A percentile compares a stretch with the other conserved stretches of the same genome.
Conservation (phyloP, 2,329 filamentous ascomycete species). For the Ilyonectria robusta region DNA sequence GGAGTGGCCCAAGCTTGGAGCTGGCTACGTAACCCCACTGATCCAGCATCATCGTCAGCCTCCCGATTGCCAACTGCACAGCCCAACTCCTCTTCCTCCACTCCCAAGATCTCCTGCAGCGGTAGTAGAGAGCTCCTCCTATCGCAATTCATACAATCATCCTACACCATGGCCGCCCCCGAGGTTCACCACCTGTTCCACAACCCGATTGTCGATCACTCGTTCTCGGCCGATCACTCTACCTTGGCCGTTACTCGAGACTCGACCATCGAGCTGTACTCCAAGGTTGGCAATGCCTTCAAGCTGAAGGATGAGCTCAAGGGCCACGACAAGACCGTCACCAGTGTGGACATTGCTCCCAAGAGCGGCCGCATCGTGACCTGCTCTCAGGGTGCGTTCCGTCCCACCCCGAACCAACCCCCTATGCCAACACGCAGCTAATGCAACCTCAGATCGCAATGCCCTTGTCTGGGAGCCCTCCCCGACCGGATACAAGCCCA, state of each 20-base stretch:
- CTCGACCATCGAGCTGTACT: conserved; percentile 90
- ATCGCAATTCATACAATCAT: conserved; percentile 47
- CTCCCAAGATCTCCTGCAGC: conserved; percentile 51
- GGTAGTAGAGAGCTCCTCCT: conserved; percentile 95
- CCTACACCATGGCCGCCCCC: conserved; percentile 79
- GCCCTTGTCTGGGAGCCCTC: conserved; percentile 98
- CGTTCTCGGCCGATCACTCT: conserved; percentile 92
- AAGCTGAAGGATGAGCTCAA: conserved; percentile 92
- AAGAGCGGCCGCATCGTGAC: conserved; percentile 94
- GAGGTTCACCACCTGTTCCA: conserved; percentile 98
- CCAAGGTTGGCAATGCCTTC: conserved; percentile 79
- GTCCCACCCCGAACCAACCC: conserved; percentile 4
- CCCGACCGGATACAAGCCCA: conserved; percentile 94
- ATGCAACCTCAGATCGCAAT: conserved; percentile 80
- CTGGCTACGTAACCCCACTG: conserved; percentile 48
- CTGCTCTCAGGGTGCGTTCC: conserved; percentile 86
- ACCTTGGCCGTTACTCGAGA: conserved; percentile 94
- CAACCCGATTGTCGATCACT: conserved; percentile 96
- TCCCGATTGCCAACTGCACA: conserved; percentile 26
- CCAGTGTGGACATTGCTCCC: conserved; percentile 94
- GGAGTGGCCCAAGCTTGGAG: conserved; percentile 47
- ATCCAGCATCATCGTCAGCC: conserved; percentile 38
- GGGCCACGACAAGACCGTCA: conserved; percentile 97
- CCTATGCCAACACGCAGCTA: conserved; percentile 17
- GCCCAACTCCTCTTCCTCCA: conserved; percentile 34